Evolutionary conservation across 2,329 filamentous ascomycete genomes (phyloP).

Genomic region (Claviceps sp.): DNA sequence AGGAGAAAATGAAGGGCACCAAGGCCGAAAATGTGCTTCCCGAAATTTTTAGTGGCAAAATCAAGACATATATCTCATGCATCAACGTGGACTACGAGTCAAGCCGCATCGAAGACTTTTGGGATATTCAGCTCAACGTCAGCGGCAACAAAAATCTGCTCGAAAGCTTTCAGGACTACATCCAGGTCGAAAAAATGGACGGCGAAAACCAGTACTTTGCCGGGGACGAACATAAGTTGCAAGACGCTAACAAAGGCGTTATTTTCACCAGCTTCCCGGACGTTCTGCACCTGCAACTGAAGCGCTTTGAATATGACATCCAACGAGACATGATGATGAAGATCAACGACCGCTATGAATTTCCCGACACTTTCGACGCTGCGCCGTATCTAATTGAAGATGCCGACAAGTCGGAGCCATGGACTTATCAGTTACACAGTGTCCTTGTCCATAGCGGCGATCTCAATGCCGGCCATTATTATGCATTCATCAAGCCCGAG

Average conservation of each 20-base stretch:
- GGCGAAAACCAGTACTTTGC: conserved; percentile 98
- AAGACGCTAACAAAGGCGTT: conserved; percentile 94
- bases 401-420: conserved; percentile 77
- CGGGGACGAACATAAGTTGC: conserved; percentile 75
- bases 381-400: conserved; percentile 76
- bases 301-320: conserved; percentile 96
- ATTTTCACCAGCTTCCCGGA: conserved; percentile 94
- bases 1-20: conserved; percentile 97
- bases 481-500: conserved; percentile 86
- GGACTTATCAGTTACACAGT: conserved; percentile 85
- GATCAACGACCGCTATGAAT: conserved; percentile 87
- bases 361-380: conserved; percentile 72
- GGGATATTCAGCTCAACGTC: conserved; percentile 97
- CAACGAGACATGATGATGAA: conserved; percentile 98
- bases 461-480: conserved; percentile 94
- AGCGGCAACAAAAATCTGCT: conserved; percentile 85
- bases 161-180: conserved; percentile 91
- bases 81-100: conserved; percentile 98
- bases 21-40: conserved; percentile 78
- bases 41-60: conserved; percentile 90
- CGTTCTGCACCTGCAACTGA: conserved; percentile 86
- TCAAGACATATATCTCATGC: conserved; percentile 97
- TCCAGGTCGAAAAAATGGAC: conserved; percentile 91
- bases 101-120: conserved; percentile 90
- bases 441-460: conserved; percentile 95